Percentiles rank a stretch among this genome's conserved stretches.
Conservation (phyloP, 306 rosid species). For the Cucurbita maxima region DNA sequence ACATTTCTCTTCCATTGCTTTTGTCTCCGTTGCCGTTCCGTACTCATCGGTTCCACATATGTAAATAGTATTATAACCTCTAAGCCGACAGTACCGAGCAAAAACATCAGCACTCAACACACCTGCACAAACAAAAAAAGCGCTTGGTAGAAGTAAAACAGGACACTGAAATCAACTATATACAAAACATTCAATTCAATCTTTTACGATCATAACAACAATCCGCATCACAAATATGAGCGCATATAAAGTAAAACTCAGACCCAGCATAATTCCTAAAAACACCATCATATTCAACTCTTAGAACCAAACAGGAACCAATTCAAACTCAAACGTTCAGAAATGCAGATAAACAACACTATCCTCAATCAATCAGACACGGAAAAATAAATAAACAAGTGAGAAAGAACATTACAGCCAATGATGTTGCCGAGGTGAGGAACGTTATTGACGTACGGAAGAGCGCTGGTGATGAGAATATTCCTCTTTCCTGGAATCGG, state of each 20-base stretch:
- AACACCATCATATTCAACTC: not conserved
- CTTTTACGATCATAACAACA: not conserved
- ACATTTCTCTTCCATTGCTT: constrained; percentile 87
- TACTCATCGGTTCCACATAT: constrained; percentile 91
- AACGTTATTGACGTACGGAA: constrained; percentile 92
- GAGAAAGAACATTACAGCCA: constrained; percentile 30
- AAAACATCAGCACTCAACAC: constrained; percentile 92
- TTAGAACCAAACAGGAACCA: not conserved
- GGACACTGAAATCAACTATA: not conserved
- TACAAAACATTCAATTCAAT: not conserved
- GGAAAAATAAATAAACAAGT: not conserved
- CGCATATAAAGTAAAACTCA: not conserved
- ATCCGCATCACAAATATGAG: not conserved
- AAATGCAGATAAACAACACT: not conserved
- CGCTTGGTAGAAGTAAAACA: not conserved
- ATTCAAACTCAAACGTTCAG: not conserved
- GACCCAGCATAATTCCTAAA: not conserved
- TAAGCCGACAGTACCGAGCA: constrained; percentile 77
- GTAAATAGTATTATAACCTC: constrained; percentile 70
- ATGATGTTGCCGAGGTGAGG: constrained; percentile 96
- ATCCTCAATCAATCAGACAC: not conserved
- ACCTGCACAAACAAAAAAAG: constrained; percentile 16
- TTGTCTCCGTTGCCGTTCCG: constrained; percentile 92
- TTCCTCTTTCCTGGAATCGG: constrained; percentile 75
- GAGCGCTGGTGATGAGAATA: constrained; percentile 86